Evolutionary conservation across 495 filamentous ascomycete genomes (phyloP).

Genomic region (Umbilicaria muhlenbergii): DNA sequence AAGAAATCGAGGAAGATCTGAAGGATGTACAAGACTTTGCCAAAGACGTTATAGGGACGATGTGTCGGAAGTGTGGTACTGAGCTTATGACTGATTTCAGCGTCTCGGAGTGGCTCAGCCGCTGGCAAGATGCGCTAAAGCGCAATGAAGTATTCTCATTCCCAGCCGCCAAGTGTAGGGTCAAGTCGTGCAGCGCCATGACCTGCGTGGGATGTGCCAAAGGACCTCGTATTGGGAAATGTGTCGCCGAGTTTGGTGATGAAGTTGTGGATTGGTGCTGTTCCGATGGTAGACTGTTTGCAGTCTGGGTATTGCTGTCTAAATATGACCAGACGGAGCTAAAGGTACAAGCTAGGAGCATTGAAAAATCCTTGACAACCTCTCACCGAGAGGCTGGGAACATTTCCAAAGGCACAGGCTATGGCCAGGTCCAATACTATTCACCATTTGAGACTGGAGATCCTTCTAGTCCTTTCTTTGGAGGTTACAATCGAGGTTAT

Average conservation of each 20-base stretch:
- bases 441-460: too few relatives aligned
- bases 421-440: too few relatives aligned
- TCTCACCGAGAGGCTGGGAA: not conserved
- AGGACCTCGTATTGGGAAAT: not conserved
- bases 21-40: not conserved
- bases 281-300: not conserved
- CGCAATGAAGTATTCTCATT: not conserved
- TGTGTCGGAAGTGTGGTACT: slow-evolving; percentile 1
- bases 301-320: slow-evolving; percentile 1
- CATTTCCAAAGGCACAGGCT: too few relatives aligned
- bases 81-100: not conserved
- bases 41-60: not conserved
- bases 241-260: not conserved
- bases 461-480: too few relatives aligned
- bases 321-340: slow-evolving; percentile 2
- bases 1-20: not conserved
- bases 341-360: not conserved
- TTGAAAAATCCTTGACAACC: not conserved
- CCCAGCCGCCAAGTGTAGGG: not conserved
- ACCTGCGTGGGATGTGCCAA: slow-evolving; percentile 2
- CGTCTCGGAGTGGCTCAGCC: not conserved
- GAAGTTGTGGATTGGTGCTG: slow-evolving; percentile 2
- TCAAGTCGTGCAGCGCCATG: not conserved
- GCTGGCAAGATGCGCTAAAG: not conserved
- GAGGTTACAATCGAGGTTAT: not conserved